Conservation (phyloP, 306 rosid genomes). For the Vigna unguiculata region DNA sequence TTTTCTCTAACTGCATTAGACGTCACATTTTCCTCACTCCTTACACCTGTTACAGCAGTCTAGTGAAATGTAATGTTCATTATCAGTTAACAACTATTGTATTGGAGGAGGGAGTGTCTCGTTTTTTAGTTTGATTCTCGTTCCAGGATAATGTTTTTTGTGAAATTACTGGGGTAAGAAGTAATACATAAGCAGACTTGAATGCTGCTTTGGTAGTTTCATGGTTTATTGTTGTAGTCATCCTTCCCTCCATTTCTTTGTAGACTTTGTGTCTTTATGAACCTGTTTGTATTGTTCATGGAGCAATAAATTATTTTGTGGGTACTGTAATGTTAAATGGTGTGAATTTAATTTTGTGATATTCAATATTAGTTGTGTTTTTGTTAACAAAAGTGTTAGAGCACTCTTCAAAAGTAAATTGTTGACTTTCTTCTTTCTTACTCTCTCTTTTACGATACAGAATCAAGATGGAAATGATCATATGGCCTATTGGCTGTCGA, state of each 20-base stretch:
- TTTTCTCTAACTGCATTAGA: too few species aligned
- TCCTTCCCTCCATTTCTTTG: conserved; percentile 1
- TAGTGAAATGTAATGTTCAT: neutral
- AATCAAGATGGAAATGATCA: conserved; percentile 79
- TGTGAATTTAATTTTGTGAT: neutral
- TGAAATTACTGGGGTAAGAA: neutral
- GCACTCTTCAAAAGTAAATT: neutral
- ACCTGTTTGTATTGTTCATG: neutral
- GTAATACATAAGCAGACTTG: conserved; percentile 3
- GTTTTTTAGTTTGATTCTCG: neutral
- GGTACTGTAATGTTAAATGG: neutral
- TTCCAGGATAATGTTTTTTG: neutral
- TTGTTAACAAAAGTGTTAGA: neutral
- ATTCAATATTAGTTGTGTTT: conserved; percentile 16
- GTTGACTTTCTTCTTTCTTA: conserved; percentile 24
- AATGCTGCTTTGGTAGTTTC: conserved; percentile 18
- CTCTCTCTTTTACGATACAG: conserved; percentile 51
- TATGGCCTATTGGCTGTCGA: conserved; percentile 92
- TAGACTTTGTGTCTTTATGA: neutral
- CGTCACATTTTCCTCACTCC: too few species aligned
- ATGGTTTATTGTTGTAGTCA: conserved; percentile 16
- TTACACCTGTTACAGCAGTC: too few species aligned
- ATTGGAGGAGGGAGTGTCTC: neutral
- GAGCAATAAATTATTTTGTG: neutral
- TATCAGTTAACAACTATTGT: neutral